A percentile compares a stretch with the other conserved stretches of the same genome.
Conservation (phyloP, 2,329 filamentous ascomycete genomes). For the Aspergillus sp. region DNA sequence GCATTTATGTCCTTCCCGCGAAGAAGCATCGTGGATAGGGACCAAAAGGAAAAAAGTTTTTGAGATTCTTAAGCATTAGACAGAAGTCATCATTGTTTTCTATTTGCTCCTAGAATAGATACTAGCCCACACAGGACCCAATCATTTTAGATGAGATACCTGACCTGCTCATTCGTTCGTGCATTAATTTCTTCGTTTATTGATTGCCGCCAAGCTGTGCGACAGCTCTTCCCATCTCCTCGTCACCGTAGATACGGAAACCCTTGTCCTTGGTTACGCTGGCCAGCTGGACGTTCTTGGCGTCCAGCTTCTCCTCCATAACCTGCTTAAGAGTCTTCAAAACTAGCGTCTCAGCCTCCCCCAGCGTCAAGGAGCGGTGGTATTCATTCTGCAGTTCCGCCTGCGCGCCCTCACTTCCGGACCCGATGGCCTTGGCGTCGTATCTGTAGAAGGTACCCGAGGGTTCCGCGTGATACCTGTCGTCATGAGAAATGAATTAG, state of each 20-base stretch:
- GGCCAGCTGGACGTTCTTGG: slow-evolving; percentile 97
- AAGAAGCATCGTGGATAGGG: no score
- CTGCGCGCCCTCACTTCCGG: slow-evolving; percentile 93
- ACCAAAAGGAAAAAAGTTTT: no score
- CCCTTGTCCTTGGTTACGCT: slow-evolving; percentile 97
- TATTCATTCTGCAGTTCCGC: slow-evolving; percentile 98
- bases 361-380: slow-evolving; percentile 91
- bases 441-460: slow-evolving; percentile 98
- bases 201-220: slow-evolving; percentile 56
- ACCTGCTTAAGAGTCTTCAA: slow-evolving; percentile 99
- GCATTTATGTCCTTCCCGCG: no score
- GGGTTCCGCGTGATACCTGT: slow-evolving; percentile 89
- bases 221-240: slow-evolving; percentile 93
- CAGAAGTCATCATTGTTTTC: slow-evolving; percentile 22
- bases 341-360: slow-evolving; percentile 89
- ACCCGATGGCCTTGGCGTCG: slow-evolving; percentile 97
- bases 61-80: slow-evolving; percentile 14
- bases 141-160: no score
- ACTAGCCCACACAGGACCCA: no score
- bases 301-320: slow-evolving; percentile 99
- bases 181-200: slow-evolving; percentile 18
- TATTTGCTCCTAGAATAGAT: slow-evolving; percentile 17
- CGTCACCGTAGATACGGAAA: slow-evolving; percentile 97
- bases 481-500: neutral
- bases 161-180: slow-evolving; percentile 7